Evolutionary conservation across 768 basidiomycete species (phyloP).

Genomic region (Boletus reticulatus): DNA sequence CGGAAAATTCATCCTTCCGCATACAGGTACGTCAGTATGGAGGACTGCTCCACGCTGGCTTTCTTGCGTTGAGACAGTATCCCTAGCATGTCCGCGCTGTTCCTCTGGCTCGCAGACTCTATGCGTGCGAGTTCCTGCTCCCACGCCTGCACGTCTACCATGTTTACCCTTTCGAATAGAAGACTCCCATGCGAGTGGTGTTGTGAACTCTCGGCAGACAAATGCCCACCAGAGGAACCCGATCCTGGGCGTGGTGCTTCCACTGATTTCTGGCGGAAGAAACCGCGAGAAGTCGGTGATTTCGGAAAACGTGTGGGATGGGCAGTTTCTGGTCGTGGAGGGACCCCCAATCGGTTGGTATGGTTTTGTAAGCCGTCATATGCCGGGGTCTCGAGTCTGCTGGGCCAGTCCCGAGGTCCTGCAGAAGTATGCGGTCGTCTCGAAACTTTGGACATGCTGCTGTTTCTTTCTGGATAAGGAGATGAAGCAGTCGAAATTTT

Average conservation of each 20-base stretch:
- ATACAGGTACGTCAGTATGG: constrained; percentile 21
- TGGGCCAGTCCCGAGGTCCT: constrained; percentile 60
- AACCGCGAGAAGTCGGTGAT: constrained; percentile 9
- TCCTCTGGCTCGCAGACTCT: constrained; percentile 56
- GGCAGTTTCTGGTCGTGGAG: constrained; percentile 30
- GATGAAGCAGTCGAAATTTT: constrained; percentile 31
- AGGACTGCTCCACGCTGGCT: constrained; percentile 18
- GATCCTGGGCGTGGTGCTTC: constrained; percentile 32
- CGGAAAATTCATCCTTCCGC: constrained; percentile 20
- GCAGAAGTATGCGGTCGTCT: constrained; percentile 73
- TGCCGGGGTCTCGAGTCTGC: constrained; percentile 21
- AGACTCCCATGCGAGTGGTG: constrained; percentile 15
- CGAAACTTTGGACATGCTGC: constrained; percentile 30
- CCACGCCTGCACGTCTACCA: constrained; percentile 59
- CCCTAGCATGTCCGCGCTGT: constrained; percentile 38
- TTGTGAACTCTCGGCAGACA: constrained; percentile 17
- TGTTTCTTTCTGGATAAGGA: constrained; percentile 28
- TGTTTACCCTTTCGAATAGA: constrained; percentile 28
- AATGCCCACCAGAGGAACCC: constrained; percentile 48
- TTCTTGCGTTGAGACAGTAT: constrained; percentile 30
- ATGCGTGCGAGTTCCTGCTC: constrained; percentile 75
- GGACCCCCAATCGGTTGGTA: constrained; percentile 13
- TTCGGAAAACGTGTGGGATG: constrained; percentile 15
- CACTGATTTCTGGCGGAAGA: constrained; percentile 22
- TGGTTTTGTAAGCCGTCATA: constrained; percentile 14